Evolutionary conservation across 169 alveolate species (phyloP).

Genomic region (Eimeria necatrix): DNA sequence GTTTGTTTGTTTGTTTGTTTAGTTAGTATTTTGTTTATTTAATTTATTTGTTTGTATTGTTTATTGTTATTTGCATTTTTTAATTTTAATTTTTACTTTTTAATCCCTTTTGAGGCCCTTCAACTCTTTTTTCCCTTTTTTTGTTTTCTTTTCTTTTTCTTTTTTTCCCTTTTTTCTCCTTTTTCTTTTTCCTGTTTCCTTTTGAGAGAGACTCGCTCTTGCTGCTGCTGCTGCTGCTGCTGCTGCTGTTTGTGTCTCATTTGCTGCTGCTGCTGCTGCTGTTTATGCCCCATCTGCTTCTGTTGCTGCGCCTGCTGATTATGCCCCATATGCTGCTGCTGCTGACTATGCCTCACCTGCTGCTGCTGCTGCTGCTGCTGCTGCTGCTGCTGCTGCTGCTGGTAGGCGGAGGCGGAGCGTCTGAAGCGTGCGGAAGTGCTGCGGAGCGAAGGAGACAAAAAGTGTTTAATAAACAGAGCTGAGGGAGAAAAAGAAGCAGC

Average conservation of each 20-base stretch:
- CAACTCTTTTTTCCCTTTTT: too few relatives aligned
- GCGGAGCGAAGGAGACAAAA: constrained; percentile 95
- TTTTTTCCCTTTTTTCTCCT: neutral
- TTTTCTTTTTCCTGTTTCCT: neutral
- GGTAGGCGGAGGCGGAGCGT: constrained; percentile 96
- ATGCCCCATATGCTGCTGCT: neutral
- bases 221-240: neutral
- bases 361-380: constrained; percentile 49
- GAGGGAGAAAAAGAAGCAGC: constrained; percentile 92
- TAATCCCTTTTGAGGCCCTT: too few relatives aligned
- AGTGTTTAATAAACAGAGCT: constrained; percentile 95
- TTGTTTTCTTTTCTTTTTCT: too few relatives aligned
- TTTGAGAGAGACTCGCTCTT: neutral
- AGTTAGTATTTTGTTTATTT: too few relatives aligned
- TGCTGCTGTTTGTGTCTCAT: neutral
- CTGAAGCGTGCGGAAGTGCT: constrained; percentile 95
- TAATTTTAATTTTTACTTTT: too few relatives aligned
- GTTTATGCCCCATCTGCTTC: neutral
- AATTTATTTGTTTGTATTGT: too few relatives aligned
- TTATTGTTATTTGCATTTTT: too few relatives aligned
- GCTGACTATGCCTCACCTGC: neutral
- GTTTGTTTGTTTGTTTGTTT: too few relatives aligned
- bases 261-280: neutral
- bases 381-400: constrained; percentile 10
- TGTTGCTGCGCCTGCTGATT: neutral